phyloP scores from a whole-genome alignment of 331 rosid genomes.

The Quercus lobata region DNA sequence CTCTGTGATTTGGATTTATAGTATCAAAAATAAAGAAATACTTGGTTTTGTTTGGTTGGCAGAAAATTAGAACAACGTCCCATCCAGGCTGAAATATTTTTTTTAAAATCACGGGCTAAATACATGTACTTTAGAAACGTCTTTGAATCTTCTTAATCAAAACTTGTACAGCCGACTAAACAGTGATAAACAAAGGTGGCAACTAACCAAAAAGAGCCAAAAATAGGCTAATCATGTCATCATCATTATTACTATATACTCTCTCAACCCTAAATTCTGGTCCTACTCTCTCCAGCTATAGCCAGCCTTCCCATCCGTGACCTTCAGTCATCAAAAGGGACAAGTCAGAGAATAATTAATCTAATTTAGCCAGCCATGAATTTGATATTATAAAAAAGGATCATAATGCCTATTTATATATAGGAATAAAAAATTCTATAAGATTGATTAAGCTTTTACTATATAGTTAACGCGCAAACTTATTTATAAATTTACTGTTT shows the following conservation, averaged over 20 bases:
- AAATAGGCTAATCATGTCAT: not conserved
- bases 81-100: not conserved
- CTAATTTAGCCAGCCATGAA: not conserved
- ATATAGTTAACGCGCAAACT: not conserved
- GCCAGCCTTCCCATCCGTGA: not conserved
- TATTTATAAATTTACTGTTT: not conserved
- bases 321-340: not conserved
- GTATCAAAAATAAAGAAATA: not conserved
- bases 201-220: not conserved
- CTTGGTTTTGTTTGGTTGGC: not conserved
- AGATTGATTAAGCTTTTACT: not conserved
- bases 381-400: no score
- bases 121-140: not conserved
- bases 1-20: not conserved
- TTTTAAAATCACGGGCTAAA: not conserved
- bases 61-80: not conserved
- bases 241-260: not conserved
- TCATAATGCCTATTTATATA: no score
- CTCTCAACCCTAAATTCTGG: not conserved
- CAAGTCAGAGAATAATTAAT: not conserved
- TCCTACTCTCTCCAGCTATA: not conserved
- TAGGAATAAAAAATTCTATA: not conserved
- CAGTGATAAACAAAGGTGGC: not conserved
- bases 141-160: conserved; percentile 7
- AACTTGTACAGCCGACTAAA: conserved; percentile 14